A percentile compares a stretch with the other conserved stretches of the same genome.
These are phyloP conservation scores for Phialophora expanda DNA, from an alignment of 2,329 filamentous ascomycete genomes.

Conservation along the genomic window DNA sequence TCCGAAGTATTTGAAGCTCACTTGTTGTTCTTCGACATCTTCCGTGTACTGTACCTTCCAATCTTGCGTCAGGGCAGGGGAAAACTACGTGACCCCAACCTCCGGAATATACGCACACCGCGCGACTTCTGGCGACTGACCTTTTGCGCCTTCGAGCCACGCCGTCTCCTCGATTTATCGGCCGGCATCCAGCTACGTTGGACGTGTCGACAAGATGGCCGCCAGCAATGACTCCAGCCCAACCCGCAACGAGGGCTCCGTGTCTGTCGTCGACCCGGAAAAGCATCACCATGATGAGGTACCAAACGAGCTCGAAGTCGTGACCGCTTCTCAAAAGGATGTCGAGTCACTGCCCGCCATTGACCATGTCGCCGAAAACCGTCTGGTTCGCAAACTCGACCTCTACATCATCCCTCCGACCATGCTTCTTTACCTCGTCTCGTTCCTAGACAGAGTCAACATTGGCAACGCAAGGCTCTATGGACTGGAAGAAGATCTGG, in stretches of 20 bases:
- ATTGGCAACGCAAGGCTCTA: conserved; percentile 56
- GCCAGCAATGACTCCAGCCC: conserved; percentile 26
- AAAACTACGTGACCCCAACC: neutral
- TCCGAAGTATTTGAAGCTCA: neutral
- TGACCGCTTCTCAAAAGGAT: conserved; percentile 20
- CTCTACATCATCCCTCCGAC: conserved; percentile 50
- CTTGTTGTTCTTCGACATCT: neutral
- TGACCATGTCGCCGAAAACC: conserved; percentile 34
- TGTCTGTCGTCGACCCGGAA: conserved; percentile 17
- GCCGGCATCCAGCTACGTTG: neutral
- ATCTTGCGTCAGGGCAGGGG: neutral
- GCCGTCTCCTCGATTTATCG: neutral
- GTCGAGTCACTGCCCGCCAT: conserved; percentile 26
- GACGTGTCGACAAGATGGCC: conserved; percentile 19
- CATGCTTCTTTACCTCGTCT: conserved; percentile 66
- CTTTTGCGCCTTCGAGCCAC: neutral
- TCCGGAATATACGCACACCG: neutral
- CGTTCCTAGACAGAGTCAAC: conserved; percentile 56
- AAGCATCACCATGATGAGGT: conserved; percentile 9
- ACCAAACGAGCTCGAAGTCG: conserved; percentile 3
- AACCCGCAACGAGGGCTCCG: conserved; percentile 5
- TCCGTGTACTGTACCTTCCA: neutral
- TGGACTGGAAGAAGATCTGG: conserved; percentile 51
- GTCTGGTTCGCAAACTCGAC: conserved; percentile 49
- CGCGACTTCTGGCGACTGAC: neutral